Conservation (phyloP, 2,329 filamentous ascomycete genomes). For the Cladophialophora psammophila region DNA sequence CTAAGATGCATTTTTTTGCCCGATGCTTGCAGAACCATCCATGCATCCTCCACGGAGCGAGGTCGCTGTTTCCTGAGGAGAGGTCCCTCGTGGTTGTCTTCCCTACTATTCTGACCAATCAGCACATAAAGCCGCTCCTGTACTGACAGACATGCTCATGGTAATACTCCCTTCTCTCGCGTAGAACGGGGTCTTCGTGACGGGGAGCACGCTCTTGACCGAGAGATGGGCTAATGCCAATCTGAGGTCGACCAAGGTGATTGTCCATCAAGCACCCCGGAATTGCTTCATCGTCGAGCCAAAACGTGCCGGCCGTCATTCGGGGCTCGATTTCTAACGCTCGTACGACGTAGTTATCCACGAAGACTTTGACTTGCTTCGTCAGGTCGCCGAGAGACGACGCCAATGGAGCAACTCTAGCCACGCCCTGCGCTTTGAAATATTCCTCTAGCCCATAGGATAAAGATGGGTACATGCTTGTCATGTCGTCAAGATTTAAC, state of each 20-base stretch:
- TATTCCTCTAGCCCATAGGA: slow-evolving; percentile 8
- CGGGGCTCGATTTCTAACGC: slow-evolving; percentile 21
- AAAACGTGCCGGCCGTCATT: slow-evolving; percentile 32
- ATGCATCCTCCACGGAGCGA: neutral
- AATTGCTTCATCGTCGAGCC: slow-evolving; percentile 2
- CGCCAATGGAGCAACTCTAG: neutral
- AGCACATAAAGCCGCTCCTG: slow-evolving; percentile 29
- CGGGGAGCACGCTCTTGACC: neutral
- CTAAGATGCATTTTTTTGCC: neutral
- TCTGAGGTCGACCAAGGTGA: neutral
- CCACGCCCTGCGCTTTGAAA: neutral
- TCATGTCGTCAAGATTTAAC: slow-evolving; percentile 4
- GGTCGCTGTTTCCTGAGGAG: neutral
- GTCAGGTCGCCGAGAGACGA: neutral
- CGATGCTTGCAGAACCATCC: neutral
- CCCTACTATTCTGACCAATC: neutral
- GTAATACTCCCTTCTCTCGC: slow-evolving; percentile 22
- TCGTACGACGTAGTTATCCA: slow-evolving; percentile 30
- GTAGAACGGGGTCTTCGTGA: slow-evolving; percentile 1
- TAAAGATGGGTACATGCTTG: neutral
- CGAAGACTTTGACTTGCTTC: slow-evolving; percentile 7
- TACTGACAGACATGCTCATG: slow-evolving; percentile 33
- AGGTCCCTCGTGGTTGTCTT: neutral
- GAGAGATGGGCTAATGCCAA: neutral
- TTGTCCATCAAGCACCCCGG: slow-evolving; percentile 15